Base-by-base conservation (phyloP, 192 early-diverging fungal species). In the Spizellomyces punctatus region DNA sequence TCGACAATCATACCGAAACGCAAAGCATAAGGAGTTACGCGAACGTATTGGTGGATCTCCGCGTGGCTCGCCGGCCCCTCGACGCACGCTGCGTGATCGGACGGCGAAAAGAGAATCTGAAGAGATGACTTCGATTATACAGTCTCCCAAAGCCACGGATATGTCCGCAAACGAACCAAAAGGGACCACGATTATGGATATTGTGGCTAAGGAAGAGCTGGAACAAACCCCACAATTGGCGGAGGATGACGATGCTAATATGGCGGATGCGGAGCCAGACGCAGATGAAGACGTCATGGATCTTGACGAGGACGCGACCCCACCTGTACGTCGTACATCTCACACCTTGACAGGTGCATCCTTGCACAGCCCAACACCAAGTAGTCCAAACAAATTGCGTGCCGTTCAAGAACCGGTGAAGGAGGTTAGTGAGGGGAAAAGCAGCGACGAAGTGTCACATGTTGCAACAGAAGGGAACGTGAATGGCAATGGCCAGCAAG, bases 1-100 rank as follows among this genome's bases (percentile, higher is more conserved):
- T 58, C 76, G 72, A 9, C 55, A 58, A 50, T 77, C 77, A 44
- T 81, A 73, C 64, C 76, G 74, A 10, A 47, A 42, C 22, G 63
- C 71, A 5, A 69, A 64, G n/a, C 41, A 56, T 5, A 72, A 72
- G 21, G 71, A 72, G 55, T 36, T 54, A 7, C 61, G 63, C 6
- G 71, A 63, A 47, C 50, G 67, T 44, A 69, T 21, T 21, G 69
- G 10, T 22, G 17, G 5, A 41, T 62, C 60, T 0, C 60, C 60
- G 16, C 60, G 60, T 62, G 60, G 14, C 16, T 41, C 60, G n/a
- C 36, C 60, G 6, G 60, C 60, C 36, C 19, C 60, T 17, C 60
- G 54, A 62, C 16, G 60, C 16, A 27, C 19, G 16, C 36, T 17
- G 41, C 60, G 60, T 22, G 36, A 62, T 16, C 17, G 36, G 36